Base-by-base conservation (phyloP, 148 eudicot species). In the Mesembryanthemum crystallinum region DNA sequence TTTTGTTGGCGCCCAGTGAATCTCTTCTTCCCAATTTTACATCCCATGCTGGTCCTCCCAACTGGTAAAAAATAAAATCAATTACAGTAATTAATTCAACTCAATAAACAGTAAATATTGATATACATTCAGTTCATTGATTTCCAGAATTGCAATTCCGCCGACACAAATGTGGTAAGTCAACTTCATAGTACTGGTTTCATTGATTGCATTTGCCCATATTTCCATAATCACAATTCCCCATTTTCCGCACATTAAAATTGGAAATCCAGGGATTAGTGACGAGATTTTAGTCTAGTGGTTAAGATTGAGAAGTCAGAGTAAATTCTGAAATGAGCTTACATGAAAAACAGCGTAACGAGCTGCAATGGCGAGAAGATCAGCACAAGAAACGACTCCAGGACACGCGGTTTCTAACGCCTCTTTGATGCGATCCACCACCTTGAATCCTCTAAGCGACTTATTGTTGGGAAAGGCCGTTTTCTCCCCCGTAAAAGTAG, bases 11-110 rank as follows among this genome's bases (percentile, higher is more conserved):
- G 1, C 82, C 81, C 28, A 75, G 14, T 0, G 90, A 79, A 77
- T 87, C 90, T 74, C 86, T 79, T 69, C 90, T 83, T 73, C 90
- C 90, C 63, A 87, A 73, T 59, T 47, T 54, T 29, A 87, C 90
- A 29, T 83, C 76, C 82, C 86, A 85, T 9, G 42, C 54, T 23
- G 85, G 85, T 21, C 88, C 90, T 65, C 90, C 90, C 63, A 83
- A 47, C 90, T 85, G 75, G 33, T 61, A 33, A 2, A 32, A 10
- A 35, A 4, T 1, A 30, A 10, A 33, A 20, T 2, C 21, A 13
- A 12, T 32, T 64, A 28, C 37, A 32, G n/a, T n/a, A 28, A 25
- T 58, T 58, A 4, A 24, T 58, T 61, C 1, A 24, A 27, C 0
- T 4, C 30, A 30, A 25, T 0, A 14, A 1, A 17, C 17, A n/a